Conservation (phyloP, 2,329 filamentous ascomycete genomes). For the Gaeumannomyces sp. region DNA sequence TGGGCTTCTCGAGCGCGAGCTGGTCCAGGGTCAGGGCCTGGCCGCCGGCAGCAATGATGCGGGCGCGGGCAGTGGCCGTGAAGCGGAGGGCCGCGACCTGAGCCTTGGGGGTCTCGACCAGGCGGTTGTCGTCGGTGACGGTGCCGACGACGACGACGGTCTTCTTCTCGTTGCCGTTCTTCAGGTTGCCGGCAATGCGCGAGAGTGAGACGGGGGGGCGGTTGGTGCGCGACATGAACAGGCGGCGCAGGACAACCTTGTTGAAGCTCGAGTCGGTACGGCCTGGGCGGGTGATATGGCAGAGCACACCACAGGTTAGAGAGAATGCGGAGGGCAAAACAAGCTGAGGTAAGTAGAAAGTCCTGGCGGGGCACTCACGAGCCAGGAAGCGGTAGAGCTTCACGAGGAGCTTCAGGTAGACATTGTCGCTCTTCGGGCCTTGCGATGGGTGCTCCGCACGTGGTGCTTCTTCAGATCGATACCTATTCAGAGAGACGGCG, state of each 20-base stretch:
- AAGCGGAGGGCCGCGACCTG: conserved; percentile 92
- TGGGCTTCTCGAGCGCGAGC: conserved; percentile 90
- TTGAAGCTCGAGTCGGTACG: conserved; percentile 98
- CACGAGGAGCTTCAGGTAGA: conserved; percentile 93
- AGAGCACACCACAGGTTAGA: not conserved
- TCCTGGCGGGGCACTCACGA: conserved; percentile 58
- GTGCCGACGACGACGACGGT: conserved; percentile 92
- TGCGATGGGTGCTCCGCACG: conserved; percentile 71
- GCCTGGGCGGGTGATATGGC: conserved; percentile 45
- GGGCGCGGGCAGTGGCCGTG: conserved; percentile 90
- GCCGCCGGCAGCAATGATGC: conserved; percentile 89
- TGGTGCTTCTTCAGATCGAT: conserved; percentile 68
- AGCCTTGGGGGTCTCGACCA: conserved; percentile 84
- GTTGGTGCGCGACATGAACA: conserved; percentile 99
- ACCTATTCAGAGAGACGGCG: conserved; percentile 47
- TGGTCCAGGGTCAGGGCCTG: conserved; percentile 95
- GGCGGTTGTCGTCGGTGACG: conserved; percentile 96
- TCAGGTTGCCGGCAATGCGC: conserved; percentile 69
- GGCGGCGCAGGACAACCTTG: conserved; percentile 94
- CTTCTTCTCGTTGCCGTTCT: conserved; percentile 63
- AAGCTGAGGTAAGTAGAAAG: not conserved
- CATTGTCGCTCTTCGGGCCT: conserved; percentile 97
- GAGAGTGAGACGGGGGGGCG: conserved; percentile 91
- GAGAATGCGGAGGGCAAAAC: not conserved
- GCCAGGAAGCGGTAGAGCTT: conserved; percentile 97